Conservation (phyloP, 768 basidiomycete species). For the Obba rivulosa region DNA sequence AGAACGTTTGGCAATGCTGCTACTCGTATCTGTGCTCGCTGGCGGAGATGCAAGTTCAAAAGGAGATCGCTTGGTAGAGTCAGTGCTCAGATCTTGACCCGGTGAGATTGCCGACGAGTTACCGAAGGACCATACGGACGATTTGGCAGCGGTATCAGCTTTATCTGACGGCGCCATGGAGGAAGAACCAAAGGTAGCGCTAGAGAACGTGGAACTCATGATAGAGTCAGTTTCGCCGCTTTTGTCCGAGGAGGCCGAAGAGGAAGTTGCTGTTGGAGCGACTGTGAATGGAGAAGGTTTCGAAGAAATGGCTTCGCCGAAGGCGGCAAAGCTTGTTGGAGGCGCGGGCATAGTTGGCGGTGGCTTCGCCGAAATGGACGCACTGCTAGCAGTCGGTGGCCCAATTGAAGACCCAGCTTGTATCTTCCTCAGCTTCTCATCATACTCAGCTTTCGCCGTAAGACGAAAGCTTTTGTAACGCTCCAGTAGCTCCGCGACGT, state of each 20-base stretch:
- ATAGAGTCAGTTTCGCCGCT: too few species aligned
- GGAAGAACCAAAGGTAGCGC: background rate
- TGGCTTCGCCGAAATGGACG: background rate
- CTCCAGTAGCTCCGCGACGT: slow-evolving; percentile 50
- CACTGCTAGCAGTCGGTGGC: background rate
- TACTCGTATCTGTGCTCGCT: background rate
- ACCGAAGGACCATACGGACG: background rate
- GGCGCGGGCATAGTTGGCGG: slow-evolving; percentile 30
- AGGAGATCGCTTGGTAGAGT: slow-evolving; percentile 7
- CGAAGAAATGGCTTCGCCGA: slow-evolving; percentile 23
- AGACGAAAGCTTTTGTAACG: slow-evolving; percentile 54
- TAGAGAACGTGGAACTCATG: too few species aligned
- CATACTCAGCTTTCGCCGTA: slow-evolving; percentile 52
- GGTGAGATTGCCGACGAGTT: background rate
- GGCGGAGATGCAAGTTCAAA: slow-evolving; percentile 8
- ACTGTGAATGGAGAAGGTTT: slow-evolving; percentile 16
- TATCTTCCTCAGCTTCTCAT: slow-evolving; percentile 21
- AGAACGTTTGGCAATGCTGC: too few species aligned
- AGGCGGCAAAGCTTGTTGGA: slow-evolving; percentile 32
- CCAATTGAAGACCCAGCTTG: background rate
- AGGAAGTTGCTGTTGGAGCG: background rate
- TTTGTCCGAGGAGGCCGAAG: background rate
- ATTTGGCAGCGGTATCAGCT: background rate
- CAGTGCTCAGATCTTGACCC: slow-evolving; percentile 3
- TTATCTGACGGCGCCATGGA: background rate